Base-by-base conservation (phyloP, 176 grass and related monocot genomes). In the Calamus simplicifolius region DNA sequence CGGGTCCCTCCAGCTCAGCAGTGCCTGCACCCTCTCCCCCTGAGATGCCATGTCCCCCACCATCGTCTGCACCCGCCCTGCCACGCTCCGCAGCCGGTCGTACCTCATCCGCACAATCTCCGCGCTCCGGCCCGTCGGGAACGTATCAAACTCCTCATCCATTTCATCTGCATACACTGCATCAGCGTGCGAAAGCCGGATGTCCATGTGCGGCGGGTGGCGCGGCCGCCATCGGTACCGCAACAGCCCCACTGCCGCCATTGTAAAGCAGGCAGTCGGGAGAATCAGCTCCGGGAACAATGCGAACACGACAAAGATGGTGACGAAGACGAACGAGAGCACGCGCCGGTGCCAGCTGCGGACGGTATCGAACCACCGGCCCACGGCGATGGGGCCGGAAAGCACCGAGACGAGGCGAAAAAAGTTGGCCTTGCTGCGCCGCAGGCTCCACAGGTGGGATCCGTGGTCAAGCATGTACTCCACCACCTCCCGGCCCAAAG, bases 401-500 rank as follows among this genome's bases (percentile, higher is more conserved):
- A 96, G 80, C 14, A 83, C 84, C 6, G 60, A 50, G 21, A 87
- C 77, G 3, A 96, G 77, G 54, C 91, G 74, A 38, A 80, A 85
- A 80, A 96, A 96, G 57, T 90, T 96, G 3, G 91, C 86, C 4
- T 96, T 96, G 91, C 91, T 96, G 7, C 86, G 82, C 15, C 86
- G 18, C 86, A 96, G 90, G 53, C 83, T 96, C 86, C 86, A 96
- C 0, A 96, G 75, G 25, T 90, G 83, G 5, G 86, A 90, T 0
- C 74, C 74, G 59, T 81, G 86, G 18, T 96, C 91, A 4, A 89
- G 72, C 91, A 96, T 90, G 74, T 79, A 90, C 73, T 96, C 91
- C 1, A 96, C 86, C 26, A 96, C 91, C 71, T 96, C 91, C 1
- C 78, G 81, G 16, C 91, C 82, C 4, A 96, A 71, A 0, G 91